Base-by-base conservation (phyloP, 768 basidiomycete species). In the Mrakia hoshinonis region DNA sequence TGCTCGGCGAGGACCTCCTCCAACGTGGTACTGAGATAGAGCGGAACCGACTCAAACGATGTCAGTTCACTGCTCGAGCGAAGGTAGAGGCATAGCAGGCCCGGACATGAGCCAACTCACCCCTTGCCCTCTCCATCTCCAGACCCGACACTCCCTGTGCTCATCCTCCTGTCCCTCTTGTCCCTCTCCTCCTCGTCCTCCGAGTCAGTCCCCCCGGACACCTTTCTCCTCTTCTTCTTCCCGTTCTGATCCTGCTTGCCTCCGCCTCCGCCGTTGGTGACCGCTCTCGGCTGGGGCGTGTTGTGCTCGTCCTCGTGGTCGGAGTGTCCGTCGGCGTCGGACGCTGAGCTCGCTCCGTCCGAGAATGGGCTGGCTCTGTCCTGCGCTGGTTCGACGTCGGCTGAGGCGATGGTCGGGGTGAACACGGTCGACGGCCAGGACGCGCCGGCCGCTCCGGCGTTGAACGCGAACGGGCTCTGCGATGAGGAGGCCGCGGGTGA, bases 101-200 rank as follows among this genome's bases (percentile, higher is more conserved):
- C 43, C n/a, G 15, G 15, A 43, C 6, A 38, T 4, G 31, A 20
- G 2, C 3, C 7, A 38, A 61, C 64, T 49, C 67, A 34, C 36
- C 58, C 62, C 47, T 63, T 65, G 2, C 49, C 51, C 31, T 60
- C 49, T 18, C 31, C 67, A 29, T 55, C 38, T 46, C 54, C 58
- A 29, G 34, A 61, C 34, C 34, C 58, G 36, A 38, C 58, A 39
- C 36, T 39, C 3, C 58, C 54, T 6, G 24, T 22, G 15, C 31
- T 36, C 12, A 31, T 61, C 58, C 58, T 36, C 36, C 58, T 36
- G 15, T 36, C 58, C 22, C 34, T 15, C 36, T 20, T 36, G 15
- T 38, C 31, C 12, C n/a, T 36, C 1, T 39, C 34, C 1, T n/a
- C 36, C 34, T 38, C 58, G 5, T 34, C 58, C 18, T 61, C 58